Conservation (phyloP, 2,329 filamentous ascomycete species). For the Cladosporium sp. region DNA sequence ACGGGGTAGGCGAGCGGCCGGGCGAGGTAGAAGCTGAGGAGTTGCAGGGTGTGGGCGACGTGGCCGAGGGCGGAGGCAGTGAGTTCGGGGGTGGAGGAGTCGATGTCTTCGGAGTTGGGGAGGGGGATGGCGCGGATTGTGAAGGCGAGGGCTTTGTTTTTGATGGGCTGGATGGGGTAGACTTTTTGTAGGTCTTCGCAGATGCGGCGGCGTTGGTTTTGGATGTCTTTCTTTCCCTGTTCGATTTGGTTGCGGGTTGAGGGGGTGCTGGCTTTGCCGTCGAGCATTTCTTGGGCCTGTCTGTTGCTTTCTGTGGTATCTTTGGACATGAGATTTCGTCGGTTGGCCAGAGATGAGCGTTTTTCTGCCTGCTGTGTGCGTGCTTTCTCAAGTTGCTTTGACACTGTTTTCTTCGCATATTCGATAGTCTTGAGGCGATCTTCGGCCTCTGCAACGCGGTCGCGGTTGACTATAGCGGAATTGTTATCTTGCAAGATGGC, state of each 20-base stretch:
- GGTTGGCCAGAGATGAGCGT: constrained; percentile 58
- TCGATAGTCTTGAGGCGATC: constrained; percentile 43
- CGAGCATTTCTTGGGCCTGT: constrained; percentile 49
- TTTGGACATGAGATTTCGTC: constrained; percentile 62
- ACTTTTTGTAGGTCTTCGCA: constrained; percentile 76
- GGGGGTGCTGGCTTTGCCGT: constrained; percentile 52
- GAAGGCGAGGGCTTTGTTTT: constrained; percentile 67
- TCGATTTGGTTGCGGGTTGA: constrained; percentile 26
- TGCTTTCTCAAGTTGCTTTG: constrained; percentile 60
- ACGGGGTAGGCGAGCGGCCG: constrained; percentile 79
- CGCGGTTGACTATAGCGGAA: constrained; percentile 32
- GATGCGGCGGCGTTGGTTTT: constrained; percentile 81
- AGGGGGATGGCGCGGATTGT: constrained; percentile 75
- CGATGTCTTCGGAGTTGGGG: constrained; percentile 69
- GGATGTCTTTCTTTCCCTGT: constrained; percentile 61
- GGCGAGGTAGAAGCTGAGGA: constrained; percentile 77
- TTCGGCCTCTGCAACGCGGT: constrained; percentile 38
- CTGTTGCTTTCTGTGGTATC: constrained; percentile 33
- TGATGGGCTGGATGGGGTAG: constrained; percentile 72
- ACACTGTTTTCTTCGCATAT: constrained; percentile 58
- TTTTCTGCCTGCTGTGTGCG: constrained; percentile 64
- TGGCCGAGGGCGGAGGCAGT: constrained; percentile 79
- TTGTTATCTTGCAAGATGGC: constrained; percentile 37
- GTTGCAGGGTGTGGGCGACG: constrained; percentile 68
- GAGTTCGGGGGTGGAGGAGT: constrained; percentile 66